Evolutionary conservation across 305 asterid species (phyloP), one percentile per base, ranked within the genome.

Genomic region (Fraxinus sp.): DNA sequence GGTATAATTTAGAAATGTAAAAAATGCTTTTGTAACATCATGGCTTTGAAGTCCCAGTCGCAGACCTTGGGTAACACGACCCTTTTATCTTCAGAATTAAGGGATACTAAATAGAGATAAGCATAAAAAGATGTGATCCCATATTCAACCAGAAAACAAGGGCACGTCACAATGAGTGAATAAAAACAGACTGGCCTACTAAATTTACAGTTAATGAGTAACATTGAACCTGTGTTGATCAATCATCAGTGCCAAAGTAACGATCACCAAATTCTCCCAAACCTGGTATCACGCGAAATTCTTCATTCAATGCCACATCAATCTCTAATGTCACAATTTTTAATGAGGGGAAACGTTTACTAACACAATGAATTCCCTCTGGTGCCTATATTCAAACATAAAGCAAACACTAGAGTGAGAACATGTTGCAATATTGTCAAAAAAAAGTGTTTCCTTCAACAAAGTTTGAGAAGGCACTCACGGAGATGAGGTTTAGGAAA

Each of bases 251-350:
- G 88, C 98, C 99, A 77, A 96, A 96, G 85, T 96, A 96, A 59
- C 99, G 95, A 84, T 96, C 99, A 9, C 99, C 99, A 79, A 96
- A 96, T 83, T 96, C 98, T 41, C 99, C 99, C 95, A 95, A 39
- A 33, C 99, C 98, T 0, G 98, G 98, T 73, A 96, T 92, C 82
- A 96, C 99, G 4, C 98, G 93, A 71, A 49, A 95, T 77, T 94
- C 98, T 85, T 89, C 93, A 72, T 96, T 96, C 86, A 96, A 82
- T 1, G 92, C 88, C 83, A 78, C 95, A 83, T 96, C 98, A 13
- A 96, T 96, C 89, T 96, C 99, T 3, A 98, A 96, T 30, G 99
- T 96, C 46, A 96, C 98, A 22, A 96, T 93, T 86, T 93, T 96
- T 78, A 96, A 85, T 0, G 94, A 86, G 0, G 98, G 99, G 90